Base-by-base conservation (phyloP, 768 basidiomycete species). In the Hypsizygus marmoreus region DNA sequence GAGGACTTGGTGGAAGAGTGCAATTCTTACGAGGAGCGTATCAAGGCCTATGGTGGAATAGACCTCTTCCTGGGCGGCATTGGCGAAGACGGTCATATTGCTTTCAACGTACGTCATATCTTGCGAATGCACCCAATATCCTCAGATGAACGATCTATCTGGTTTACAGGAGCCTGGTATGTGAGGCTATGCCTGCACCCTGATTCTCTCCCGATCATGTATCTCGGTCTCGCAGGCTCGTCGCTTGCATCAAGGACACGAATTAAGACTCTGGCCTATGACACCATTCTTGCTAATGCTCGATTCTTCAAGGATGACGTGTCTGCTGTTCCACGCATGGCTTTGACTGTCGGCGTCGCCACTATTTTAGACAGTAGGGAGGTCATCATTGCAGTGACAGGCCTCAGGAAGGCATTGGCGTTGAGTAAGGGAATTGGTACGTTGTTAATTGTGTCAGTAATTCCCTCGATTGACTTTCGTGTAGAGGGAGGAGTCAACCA, bases 41-140 rank as follows among this genome's bases (percentile, higher is more conserved):
- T 94, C 73, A 86, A 85, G 60, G 64, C 76, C 11, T 73, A 73
- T 38, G 92, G 92, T 26, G 92, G 92, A 9, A 88, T 95, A 62
- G 92, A 95, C 62, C 81, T 95, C 47, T 95, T 95, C 77, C 76
- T 95, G 24, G 92, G 87, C n/a, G 92, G 92, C 7, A 93, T 94
- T 53, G 92, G 92, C 47, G 91, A 91, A 67, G 91, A 95, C 62
- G 92, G 92, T 0, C 92, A 95, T 59, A 89, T 94, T 53, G 92
- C 92, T 10, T 95, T 93, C 74, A 95, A 94, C 68, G 90, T 70
- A 48, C 34, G 53, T 40, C 31, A 46, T 45, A 87, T n/a, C n/a
- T n/a, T n/a, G n/a, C n/a, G n/a, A n/a, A n/a, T n/a, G n/a, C n/a
- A n/a, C n/a, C n/a, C n/a, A n/a, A n/a, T n/a, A n/a, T n/a, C n/a